Conservation (phyloP, 2,329 filamentous ascomycete species). For the Coniochaeta ligniaria region DNA sequence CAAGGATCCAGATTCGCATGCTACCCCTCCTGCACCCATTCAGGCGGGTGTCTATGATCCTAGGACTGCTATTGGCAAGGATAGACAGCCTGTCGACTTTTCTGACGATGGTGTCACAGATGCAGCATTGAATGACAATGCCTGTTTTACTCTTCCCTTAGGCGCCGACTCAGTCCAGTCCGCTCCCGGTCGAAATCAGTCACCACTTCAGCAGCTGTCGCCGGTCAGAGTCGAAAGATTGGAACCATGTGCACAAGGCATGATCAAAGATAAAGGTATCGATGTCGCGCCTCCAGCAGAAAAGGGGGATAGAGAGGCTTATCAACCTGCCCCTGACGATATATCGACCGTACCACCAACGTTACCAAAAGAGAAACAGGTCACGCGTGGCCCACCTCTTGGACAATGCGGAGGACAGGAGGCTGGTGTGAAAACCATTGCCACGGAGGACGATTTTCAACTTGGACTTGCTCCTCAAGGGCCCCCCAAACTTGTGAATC, state of each 20-base stretch:
- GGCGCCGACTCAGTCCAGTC: neutral
- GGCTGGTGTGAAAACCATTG: neutral
- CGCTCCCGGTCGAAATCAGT: neutral
- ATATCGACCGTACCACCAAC: neutral
- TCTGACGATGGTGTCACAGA: neutral
- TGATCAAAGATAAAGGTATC: neutral
- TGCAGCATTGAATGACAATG: neutral
- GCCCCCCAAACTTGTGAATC: slow-evolving; percentile 28
- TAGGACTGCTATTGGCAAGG: neutral
- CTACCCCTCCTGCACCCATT: neutral
- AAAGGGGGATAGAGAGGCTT: neutral
- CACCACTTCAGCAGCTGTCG: neutral
- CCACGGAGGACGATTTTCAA: neutral
- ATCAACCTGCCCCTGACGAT: neutral
- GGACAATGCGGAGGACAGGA: neutral
- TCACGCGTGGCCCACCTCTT: neutral
- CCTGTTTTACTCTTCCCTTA: neutral
- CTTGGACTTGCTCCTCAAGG: neutral
- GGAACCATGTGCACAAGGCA: neutral
- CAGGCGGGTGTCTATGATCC: neutral
- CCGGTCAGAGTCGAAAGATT: neutral
- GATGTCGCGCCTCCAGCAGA: neutral
- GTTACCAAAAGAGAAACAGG: neutral
- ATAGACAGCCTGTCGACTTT: neutral
- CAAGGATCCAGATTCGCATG: neutral